Base-by-base conservation (phyloP, 768 basidiomycete species). In the Cystobasidium ongulense region DNA sequence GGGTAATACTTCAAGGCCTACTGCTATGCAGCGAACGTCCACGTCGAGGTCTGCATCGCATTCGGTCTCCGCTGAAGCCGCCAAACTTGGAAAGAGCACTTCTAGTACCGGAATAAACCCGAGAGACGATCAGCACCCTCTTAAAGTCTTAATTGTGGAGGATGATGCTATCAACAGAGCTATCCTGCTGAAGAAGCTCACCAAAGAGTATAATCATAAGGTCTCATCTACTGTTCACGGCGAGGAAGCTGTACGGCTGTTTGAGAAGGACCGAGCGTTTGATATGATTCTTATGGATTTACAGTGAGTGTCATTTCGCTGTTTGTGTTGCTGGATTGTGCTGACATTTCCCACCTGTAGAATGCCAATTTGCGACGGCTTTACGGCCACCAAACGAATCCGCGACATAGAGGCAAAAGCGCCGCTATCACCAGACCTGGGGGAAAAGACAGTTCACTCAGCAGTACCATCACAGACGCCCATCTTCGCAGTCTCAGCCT, bases 241-340 rank as follows among this genome's bases (percentile, higher is more conserved):
- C 1, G 89, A 89, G 80, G 89, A 90, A 77, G 82, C 90, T 1
- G 87, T 89, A 39, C 83, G 83, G 74, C 82, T 90, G 29, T 80
- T 84, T 65, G 73, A 78, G 29, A 78, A 80, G 0, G 89, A 90
- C 78, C 82, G 83, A 43, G 82, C 84, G 1, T 89, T 89, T 77
- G 90, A 93, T 78, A 85, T 84, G 72, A 83, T 91, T 18, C 82
- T 93, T 57, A 93, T 91, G 91, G 90, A 91, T 79, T 86, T 91
- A 13, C 89, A 89, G 88, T 74, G 8, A 23, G 61, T 38, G 0
- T 62, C 17, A 10, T 29, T 33, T 23, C 10, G 33, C 21, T 21
- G 15, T 25, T 11, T 35, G 53, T 36, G 2, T 5, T 27, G 23
- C 2, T 43, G 43, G 10, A 18, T 27, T 29, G 18, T 23, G 68